These are phyloP conservation scores for Vishniacozyma victoriae DNA, from an alignment of 768 basidiomycete species.

Conservation along the genomic window DNA sequence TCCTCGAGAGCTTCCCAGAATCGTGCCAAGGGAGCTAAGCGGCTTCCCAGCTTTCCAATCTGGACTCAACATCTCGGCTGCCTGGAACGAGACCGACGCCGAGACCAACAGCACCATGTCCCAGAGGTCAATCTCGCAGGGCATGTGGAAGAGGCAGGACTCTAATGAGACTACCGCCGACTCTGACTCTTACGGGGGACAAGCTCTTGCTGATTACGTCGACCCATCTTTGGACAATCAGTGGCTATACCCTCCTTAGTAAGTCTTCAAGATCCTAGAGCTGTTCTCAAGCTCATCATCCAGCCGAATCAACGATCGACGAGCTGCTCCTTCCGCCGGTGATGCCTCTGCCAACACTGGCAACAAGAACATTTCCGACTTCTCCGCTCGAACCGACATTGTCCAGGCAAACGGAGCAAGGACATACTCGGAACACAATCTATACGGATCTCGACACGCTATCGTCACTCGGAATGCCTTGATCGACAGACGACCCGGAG, in stretches of 20 bases:
- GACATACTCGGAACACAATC: conserved; percentile 11
- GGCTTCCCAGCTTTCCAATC: conserved; percentile 2
- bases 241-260: conserved; percentile 13
- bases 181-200: neutral
- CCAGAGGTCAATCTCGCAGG: no score
- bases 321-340: neutral
- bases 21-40: neutral
- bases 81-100: conserved; percentile 2
- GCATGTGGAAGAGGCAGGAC: neutral
- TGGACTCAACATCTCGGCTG: conserved; percentile 6
- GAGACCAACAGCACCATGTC: neutral
- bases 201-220: conserved; percentile 2
- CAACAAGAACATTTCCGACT: conserved; percentile 9
- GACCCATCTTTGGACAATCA: conserved; percentile 5
- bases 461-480: conserved; percentile 2
- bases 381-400: conserved; percentile 9
- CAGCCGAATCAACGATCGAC: conserved; percentile 10
- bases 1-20: neutral
- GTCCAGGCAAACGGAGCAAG: conserved; percentile 8
- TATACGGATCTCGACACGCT: conserved; percentile 3
- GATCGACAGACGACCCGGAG: neutral
- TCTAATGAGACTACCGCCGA: neutral
- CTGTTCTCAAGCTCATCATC: neutral
- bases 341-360: conserved; percentile 4
- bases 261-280: neutral